phyloP scores from a whole-genome alignment of 2,329 filamentous ascomycete genomes.

The Calonectria hawksworthii region DNA sequence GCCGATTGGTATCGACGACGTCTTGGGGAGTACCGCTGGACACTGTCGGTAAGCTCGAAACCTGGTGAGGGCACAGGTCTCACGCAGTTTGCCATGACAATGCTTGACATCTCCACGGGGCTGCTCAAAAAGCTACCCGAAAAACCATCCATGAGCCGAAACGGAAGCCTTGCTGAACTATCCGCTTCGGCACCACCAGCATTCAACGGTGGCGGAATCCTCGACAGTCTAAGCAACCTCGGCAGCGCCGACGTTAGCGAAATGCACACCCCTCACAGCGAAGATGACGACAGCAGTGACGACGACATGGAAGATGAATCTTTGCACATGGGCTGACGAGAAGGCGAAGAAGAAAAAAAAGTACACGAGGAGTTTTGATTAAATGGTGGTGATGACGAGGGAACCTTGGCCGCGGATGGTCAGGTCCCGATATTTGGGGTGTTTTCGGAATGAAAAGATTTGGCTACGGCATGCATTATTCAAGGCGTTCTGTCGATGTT shows the following conservation, averaged over 20 bases:
- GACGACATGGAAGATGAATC: slow-evolving; percentile 67
- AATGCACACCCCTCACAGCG: slow-evolving; percentile 65
- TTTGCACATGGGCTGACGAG: slow-evolving; percentile 35
- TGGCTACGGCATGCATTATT: slow-evolving; percentile 43
- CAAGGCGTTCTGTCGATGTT: slow-evolving; percentile 47
- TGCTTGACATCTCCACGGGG: slow-evolving; percentile 80
- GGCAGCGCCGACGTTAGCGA: slow-evolving; percentile 64
- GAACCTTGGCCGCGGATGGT: neutral
- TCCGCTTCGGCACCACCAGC: slow-evolving; percentile 50
- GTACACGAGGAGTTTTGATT: neutral
- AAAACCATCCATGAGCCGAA: slow-evolving; percentile 76
- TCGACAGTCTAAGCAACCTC: slow-evolving; percentile 59
- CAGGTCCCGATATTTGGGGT: slow-evolving; percentile 11
- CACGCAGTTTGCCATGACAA: slow-evolving; percentile 81
- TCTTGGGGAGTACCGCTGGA: slow-evolving; percentile 94
- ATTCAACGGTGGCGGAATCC: slow-evolving; percentile 52
- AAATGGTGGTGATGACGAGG: slow-evolving; percentile 19
- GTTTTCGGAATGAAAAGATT: slow-evolving; percentile 31
- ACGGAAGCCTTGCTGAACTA: slow-evolving; percentile 64
- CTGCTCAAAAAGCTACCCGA: slow-evolving; percentile 78
- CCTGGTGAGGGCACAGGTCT: slow-evolving; percentile 71
- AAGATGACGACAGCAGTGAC: slow-evolving; percentile 65
- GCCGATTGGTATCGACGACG: slow-evolving; percentile 92
- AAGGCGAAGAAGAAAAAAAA: neutral
- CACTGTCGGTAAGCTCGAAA: slow-evolving; percentile 86